Evolutionary conservation across 225 moss, liverwort and hornwort genomes (phyloP), one percentile per base, ranked within the genome.

Genomic region (Asterella californica): DNA sequence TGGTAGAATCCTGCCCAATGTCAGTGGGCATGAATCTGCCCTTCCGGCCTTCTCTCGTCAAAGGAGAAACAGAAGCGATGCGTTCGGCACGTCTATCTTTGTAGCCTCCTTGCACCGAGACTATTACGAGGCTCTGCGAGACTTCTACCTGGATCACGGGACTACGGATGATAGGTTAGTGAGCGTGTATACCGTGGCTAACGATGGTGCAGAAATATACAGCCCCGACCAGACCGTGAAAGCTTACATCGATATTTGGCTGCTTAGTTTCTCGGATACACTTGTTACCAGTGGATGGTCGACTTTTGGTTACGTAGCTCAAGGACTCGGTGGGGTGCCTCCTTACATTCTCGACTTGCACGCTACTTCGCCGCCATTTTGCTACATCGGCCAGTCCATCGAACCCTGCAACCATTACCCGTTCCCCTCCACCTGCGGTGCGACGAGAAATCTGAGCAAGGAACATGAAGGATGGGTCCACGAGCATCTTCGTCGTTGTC

Each of bases 261-360:
- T 89, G 12, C 87, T 89, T 34, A 84, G 86, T 68, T 84, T 86
- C 78, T 82, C 86, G n/a, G 82, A 89, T 52, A 70, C 76, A 1
- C 84, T 89, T 8, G 82, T 74, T 19, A 89, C 86, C 30, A 89
- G 82, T 33, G 83, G 52, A 19, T 89, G 87, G 86, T 89, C 89
- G 47, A 89, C 89, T 10, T 89, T 89, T 27, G 89, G 89, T 12
- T 89, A 89, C 21, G 75, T 84, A 0, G 84, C 86, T 5, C 87
- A 84, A 62, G 84, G 89, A 9, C 21, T 89, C 17, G 86, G 84
- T 6, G 88, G 70, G 4, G 46, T 84, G 9, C 10, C n/a, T 11
- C 86, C 88, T 29, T 54, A 37, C 42, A 79, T 88, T 19, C 63
- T 86, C 21, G 86, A 82, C 75, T 74, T 83, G n/a, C 70, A 74